Evolutionary conservation across 2,329 filamentous ascomycete genomes (phyloP).

Genomic region (Beauveria scarabaeidicola): DNA sequence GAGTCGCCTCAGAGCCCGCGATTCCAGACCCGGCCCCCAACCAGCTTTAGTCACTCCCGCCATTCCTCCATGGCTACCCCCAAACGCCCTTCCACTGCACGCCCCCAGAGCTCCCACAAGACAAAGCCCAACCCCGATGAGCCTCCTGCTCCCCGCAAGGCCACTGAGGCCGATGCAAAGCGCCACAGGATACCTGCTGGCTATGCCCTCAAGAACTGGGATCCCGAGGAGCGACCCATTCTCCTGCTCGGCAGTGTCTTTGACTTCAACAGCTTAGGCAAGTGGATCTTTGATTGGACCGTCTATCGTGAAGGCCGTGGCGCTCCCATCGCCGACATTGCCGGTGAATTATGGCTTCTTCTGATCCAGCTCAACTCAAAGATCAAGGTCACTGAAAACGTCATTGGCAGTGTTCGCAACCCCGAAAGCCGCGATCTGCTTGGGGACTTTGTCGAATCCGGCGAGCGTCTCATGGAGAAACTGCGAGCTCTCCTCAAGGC

Average conservation of each 20-base stretch:
- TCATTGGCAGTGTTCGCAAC: conserved; percentile 61
- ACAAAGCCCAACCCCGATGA: conserved; percentile 28
- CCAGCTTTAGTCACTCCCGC: conserved; percentile 35
- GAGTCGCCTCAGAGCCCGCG: conserved; percentile 33
- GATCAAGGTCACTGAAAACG: conserved; percentile 82
- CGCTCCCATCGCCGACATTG: conserved; percentile 80
- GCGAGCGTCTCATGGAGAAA: conserved; percentile 76
- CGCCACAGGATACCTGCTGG: conserved; percentile 72
- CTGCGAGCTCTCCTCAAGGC: conserved; percentile 80
- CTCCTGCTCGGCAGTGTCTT: conserved; percentile 92
- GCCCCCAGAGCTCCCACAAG: conserved; percentile 33
- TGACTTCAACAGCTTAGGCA: conserved; percentile 92
- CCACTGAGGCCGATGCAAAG: conserved; percentile 52
- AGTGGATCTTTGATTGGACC: conserved; percentile 99
- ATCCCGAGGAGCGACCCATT: conserved; percentile 87
- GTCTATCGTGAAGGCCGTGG: conserved; percentile 78
- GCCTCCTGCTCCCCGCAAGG: conserved; percentile 31
- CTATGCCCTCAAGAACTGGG: conserved; percentile 98
- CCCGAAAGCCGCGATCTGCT: conserved; percentile 70
- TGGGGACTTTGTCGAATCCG: conserved; percentile 82
- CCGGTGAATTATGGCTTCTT: conserved; percentile 89
- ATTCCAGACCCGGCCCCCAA: conserved; percentile 28
- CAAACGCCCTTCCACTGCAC: conserved; percentile 44
- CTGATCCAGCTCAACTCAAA: conserved; percentile 91
- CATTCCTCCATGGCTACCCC: conserved; percentile 42